These are phyloP conservation scores for Ambrosia trifida DNA, from an alignment of 129 eudicot species.

Conservation along the genomic window DNA sequence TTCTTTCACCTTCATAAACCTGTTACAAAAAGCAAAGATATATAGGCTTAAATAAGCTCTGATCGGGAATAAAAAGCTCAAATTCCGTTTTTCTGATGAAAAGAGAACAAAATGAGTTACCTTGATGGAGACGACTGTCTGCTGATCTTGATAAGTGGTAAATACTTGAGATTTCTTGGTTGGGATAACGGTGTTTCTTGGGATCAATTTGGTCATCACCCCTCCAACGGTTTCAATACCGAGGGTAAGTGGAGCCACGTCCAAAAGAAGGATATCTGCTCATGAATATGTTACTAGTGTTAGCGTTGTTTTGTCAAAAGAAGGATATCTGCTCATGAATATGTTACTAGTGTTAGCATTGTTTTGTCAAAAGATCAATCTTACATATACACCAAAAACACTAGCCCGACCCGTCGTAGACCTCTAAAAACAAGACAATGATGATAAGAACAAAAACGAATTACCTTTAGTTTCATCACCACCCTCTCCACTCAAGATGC, in stretches of 20 bases:
- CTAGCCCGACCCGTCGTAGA: too few species aligned
- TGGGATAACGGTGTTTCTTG: slow-evolving; percentile 79
- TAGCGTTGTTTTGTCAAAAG: slow-evolving; percentile 42
- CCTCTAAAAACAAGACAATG: not conserved
- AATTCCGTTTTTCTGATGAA: not conserved
- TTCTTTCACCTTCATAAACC: slow-evolving; percentile 96
- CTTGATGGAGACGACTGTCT: slow-evolving; percentile 77
- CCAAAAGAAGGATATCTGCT: slow-evolving; percentile 71
- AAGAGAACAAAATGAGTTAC: slow-evolving; percentile 20
- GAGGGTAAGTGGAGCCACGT: slow-evolving; percentile 80
- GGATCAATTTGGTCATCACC: slow-evolving; percentile 92
- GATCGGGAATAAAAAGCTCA: not conserved
- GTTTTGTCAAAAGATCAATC: not conserved
- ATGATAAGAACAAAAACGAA: not conserved
- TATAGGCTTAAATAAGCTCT: not conserved
- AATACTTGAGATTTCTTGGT: slow-evolving; percentile 85
- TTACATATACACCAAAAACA: too few species aligned
- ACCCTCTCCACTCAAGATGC: slow-evolving; percentile 86
- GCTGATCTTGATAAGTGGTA: slow-evolving; percentile 88
- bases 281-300: not conserved
- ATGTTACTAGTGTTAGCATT: slow-evolving; percentile 1
- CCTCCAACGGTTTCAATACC: slow-evolving; percentile 94
- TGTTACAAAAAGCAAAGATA: slow-evolving; percentile 6
- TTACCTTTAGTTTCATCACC: slow-evolving; percentile 88
- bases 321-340: slow-evolving; percentile 44